phyloP scores from a whole-genome alignment of 768 basidiomycete genomes.

The Gelatoporia subvermispora region DNA sequence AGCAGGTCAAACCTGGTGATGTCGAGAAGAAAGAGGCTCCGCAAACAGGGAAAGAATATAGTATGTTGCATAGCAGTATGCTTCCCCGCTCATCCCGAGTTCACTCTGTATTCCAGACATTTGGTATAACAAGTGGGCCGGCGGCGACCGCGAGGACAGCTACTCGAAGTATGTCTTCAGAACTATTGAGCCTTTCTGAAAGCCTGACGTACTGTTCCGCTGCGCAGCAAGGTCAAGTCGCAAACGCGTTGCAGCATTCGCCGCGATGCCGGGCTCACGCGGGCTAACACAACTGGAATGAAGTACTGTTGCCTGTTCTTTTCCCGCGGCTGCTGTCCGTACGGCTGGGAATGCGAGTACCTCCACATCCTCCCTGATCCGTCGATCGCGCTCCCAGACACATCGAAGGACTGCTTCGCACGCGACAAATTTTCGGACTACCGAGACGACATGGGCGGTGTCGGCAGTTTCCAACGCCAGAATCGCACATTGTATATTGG shows the following conservation, averaged over 20 bases:
- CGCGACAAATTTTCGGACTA: constrained; percentile 97
- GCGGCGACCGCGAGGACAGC: constrained; percentile 93
- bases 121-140: constrained; percentile 99
- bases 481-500: constrained; percentile 96
- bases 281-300: constrained; percentile 90
- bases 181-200: no score
- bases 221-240: constrained; percentile 80
- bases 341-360: constrained; percentile 98
- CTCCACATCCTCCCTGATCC: constrained; percentile 84
- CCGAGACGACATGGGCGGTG: constrained; percentile 99
- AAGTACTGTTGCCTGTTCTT: constrained; percentile 96
- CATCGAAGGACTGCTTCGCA: constrained; percentile 94
- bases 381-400: constrained; percentile 69
- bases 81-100: constrained; percentile 4
- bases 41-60: constrained; percentile 96
- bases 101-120: constrained; percentile 51
- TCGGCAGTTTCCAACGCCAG: constrained; percentile 91
- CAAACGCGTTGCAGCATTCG: constrained; percentile 89
- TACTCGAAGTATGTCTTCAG: constrained; percentile 79
- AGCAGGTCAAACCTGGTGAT: constrained; percentile 88
- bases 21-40: constrained; percentile 84
- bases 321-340: constrained; percentile 93
- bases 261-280: constrained; percentile 86
- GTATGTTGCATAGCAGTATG: constrained; percentile 43
- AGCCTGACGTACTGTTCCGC: not conserved